Evolutionary conservation across 345 rosid species (phyloP).

Genomic region (Citrus reticulata): DNA sequence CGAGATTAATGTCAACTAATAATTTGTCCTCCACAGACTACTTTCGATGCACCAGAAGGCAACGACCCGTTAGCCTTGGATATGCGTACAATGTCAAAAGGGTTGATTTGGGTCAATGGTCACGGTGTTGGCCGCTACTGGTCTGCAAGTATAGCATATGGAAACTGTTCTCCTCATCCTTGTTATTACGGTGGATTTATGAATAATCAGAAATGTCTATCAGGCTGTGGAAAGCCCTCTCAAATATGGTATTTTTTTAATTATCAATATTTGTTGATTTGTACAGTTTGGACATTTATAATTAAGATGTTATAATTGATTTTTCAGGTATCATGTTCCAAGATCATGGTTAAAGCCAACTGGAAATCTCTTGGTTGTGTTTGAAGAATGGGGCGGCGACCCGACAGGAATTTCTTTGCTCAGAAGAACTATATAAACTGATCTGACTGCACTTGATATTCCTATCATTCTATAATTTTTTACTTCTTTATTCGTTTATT

Average conservation of each 20-base stretch:
- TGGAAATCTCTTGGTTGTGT: conserved; percentile 66
- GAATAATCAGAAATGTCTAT: conserved; percentile 44
- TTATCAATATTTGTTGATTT: neutral
- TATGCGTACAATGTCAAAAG: conserved; percentile 76
- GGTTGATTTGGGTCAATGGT: conserved; percentile 87
- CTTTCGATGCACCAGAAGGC: conserved; percentile 59
- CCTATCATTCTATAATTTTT: neutral
- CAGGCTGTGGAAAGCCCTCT: conserved; percentile 73
- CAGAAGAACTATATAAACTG: conserved; percentile 39
- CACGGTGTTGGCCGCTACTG: conserved; percentile 78
- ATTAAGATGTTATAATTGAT: too few relatives aligned
- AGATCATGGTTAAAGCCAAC: conserved; percentile 74
- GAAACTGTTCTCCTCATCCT: conserved; percentile 42
- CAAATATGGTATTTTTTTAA: conserved; percentile 54
- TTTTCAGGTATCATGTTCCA: conserved; percentile 47
- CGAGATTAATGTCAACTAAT: neutral
- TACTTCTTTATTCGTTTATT: neutral
- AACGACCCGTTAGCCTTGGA: conserved; percentile 77
- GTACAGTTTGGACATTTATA: neutral
- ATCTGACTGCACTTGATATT: too few relatives aligned
- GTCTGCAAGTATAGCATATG: conserved; percentile 66
- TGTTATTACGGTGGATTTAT: conserved; percentile 69
- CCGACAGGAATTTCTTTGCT: conserved; percentile 67
- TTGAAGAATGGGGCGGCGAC: conserved; percentile 92
- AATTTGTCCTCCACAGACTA: conserved; percentile 40